Evolutionary conservation across 192 early-diverging fungal genomes (phyloP).

Genomic region (Rhizoclosmatium globosum): DNA sequence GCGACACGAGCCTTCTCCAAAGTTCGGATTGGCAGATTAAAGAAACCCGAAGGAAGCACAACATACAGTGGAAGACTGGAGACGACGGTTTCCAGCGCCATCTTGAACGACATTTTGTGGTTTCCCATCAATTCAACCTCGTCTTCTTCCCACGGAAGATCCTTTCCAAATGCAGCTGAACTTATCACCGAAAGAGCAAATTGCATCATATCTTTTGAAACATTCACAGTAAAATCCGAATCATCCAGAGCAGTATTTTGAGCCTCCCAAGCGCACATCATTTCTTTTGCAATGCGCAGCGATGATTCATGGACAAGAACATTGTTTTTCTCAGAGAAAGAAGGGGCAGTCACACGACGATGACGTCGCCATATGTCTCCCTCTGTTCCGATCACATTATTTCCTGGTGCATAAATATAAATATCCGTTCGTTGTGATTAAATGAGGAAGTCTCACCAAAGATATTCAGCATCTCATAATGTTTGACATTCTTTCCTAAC

Average conservation of each 20-base stretch:
- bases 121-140: background rate
- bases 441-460: slow-evolving; percentile 14
- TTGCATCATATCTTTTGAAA: slow-evolving; percentile 34
- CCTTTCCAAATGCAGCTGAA: slow-evolving; percentile 39
- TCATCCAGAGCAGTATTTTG: background rate
- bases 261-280: slow-evolving; percentile 37
- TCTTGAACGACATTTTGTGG: slow-evolving; percentile 2
- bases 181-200: slow-evolving; percentile 44
- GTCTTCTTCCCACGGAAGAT: slow-evolving; percentile 34
- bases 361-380: slow-evolving; percentile 43
- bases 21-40: background rate
- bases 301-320: slow-evolving; percentile 31
- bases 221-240: background rate
- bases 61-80: background rate
- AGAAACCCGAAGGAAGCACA: background rate
- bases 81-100: background rate
- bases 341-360: slow-evolving; percentile 39
- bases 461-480: slow-evolving; percentile 34
- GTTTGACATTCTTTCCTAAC: slow-evolving; percentile 36
- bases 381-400: slow-evolving; percentile 43
- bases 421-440: background rate
- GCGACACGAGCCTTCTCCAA: background rate
- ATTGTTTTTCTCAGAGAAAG: slow-evolving; percentile 44
- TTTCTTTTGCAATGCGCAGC: background rate
- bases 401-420: background rate